These are phyloP conservation scores for Carex cristatella DNA, from an alignment of 176 grass and related monocot genomes.

Conservation along the genomic window DNA sequence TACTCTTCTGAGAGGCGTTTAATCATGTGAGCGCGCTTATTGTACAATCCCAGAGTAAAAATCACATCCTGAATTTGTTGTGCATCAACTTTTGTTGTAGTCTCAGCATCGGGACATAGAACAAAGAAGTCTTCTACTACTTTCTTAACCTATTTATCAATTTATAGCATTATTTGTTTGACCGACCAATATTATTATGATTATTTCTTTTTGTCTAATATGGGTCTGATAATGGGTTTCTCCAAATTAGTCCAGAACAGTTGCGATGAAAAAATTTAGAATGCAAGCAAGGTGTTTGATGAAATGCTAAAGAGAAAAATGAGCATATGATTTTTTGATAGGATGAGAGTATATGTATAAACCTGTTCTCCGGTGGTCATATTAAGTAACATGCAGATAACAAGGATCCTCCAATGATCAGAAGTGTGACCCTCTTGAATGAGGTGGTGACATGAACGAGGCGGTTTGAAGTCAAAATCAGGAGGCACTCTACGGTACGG, in stretches of 20 bases:
- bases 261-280: neutral
- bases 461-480: constrained; percentile 8
- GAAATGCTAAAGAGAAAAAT: neutral
- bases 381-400: constrained; percentile 36
- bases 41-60: constrained; percentile 44
- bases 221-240: neutral
- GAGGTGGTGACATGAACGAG: constrained; percentile 23
- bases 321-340: neutral
- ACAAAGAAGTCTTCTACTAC: constrained; percentile 27
- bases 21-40: constrained; percentile 33
- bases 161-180: neutral
- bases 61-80: constrained; percentile 37
- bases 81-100: constrained; percentile 10
- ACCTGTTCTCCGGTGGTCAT: constrained; percentile 29
- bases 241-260: neutral
- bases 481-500: constrained; percentile 12
- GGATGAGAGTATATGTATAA: too few relatives aligned
- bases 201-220: neutral
- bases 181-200: neutral
- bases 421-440: constrained; percentile 31
- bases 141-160: constrained; percentile 21
- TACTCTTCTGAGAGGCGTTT: constrained; percentile 39
- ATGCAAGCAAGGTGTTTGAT: neutral
- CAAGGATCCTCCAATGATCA: constrained; percentile 36
- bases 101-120: constrained; percentile 29